These are phyloP conservation scores for Syzygium grande DNA, from an alignment of 345 rosid species.

Conservation along the genomic window DNA sequence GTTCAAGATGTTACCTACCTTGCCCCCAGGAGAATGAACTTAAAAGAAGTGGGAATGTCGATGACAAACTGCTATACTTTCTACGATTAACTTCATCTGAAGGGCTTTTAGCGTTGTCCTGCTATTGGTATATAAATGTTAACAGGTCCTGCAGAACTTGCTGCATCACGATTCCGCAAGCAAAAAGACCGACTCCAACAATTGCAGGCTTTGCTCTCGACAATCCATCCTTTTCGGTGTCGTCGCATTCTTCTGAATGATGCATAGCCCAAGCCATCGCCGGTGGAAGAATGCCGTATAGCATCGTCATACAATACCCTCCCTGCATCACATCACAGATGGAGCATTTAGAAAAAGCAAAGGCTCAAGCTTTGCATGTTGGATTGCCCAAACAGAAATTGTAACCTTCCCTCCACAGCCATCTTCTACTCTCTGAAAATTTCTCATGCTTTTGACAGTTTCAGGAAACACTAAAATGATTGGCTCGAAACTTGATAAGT, in stretches of 20 bases:
- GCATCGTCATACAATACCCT: conserved; percentile 61
- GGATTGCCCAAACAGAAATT: neutral
- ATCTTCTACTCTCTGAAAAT: neutral
- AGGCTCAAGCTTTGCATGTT: neutral
- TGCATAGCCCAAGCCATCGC: conserved; percentile 60
- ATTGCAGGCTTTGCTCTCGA: conserved; percentile 28
- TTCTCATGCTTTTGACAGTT: neutral
- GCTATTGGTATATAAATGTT: neutral
- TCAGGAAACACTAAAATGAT: neutral
- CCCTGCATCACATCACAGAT: conserved; percentile 27
- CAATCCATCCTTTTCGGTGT: conserved; percentile 2
- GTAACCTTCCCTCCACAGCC: neutral
- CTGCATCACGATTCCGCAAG: conserved; percentile 34
- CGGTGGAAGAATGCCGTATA: conserved; percentile 64
- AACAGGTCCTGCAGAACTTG: conserved; percentile 32
- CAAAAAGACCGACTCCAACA: conserved; percentile 35
- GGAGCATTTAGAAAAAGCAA: neutral
- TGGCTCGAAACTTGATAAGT: neutral
- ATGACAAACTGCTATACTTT: neutral
- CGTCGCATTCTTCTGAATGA: conserved; percentile 2
- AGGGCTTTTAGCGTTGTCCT: neutral
- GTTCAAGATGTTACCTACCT: neutral
- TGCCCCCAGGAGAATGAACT: neutral
- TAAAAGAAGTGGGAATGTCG: neutral
- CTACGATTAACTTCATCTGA: neutral